Percentiles rank a stretch among this genome's conserved stretches.
These are phyloP conservation scores for Geotrichum siamense DNA, from an alignment of 1,139 yeast genomes.

Conservation along the genomic window DNA sequence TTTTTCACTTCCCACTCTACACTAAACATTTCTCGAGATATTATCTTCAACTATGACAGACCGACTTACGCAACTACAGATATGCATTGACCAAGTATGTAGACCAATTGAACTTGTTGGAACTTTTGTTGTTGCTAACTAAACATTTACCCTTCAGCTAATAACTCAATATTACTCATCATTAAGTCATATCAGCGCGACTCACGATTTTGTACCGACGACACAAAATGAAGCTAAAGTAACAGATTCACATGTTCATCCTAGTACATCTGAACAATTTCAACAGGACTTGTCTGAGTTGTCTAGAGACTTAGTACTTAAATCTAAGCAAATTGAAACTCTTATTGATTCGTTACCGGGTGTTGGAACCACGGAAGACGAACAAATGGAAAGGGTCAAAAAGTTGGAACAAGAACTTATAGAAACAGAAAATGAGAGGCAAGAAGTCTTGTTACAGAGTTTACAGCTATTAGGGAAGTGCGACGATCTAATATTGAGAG, in stretches of 20 bases:
- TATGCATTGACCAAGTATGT: slow-evolving; percentile 70
- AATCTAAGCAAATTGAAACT: slow-evolving; percentile 78
- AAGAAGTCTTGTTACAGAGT: slow-evolving; percentile 54
- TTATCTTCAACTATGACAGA: slow-evolving; percentile 43
- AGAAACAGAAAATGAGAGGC: slow-evolving; percentile 53
- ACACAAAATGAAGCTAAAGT: slow-evolving; percentile 45
- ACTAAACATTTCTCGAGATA: neutral
- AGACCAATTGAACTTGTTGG: neutral
- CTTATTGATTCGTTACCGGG: slow-evolving; percentile 90
- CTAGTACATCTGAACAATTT: slow-evolving; percentile 36
- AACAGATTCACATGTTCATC: slow-evolving; percentile 43
- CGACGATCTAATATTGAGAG: slow-evolving; percentile 58
- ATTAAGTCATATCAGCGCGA: slow-evolving; percentile 71
- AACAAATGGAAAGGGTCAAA: slow-evolving; percentile 60
- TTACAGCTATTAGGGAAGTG: slow-evolving; percentile 59
- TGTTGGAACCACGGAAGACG: slow-evolving; percentile 72
- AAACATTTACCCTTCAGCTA: slow-evolving; percentile 35
- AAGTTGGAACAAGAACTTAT: slow-evolving; percentile 58
- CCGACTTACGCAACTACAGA: slow-evolving; percentile 83
- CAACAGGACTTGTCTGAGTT: slow-evolving; percentile 42
- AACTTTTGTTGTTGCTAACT: slow-evolving; percentile 6
- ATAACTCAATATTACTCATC: slow-evolving; percentile 91
- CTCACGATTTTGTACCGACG: slow-evolving; percentile 50
- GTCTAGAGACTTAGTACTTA: slow-evolving; percentile 74
- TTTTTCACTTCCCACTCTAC: too few relatives aligned